Evolutionary conservation across 176 grass and related monocot genomes (phyloP), one percentile per base, ranked within the genome.

Genomic region (Dendrocalamus sinicus): DNA sequence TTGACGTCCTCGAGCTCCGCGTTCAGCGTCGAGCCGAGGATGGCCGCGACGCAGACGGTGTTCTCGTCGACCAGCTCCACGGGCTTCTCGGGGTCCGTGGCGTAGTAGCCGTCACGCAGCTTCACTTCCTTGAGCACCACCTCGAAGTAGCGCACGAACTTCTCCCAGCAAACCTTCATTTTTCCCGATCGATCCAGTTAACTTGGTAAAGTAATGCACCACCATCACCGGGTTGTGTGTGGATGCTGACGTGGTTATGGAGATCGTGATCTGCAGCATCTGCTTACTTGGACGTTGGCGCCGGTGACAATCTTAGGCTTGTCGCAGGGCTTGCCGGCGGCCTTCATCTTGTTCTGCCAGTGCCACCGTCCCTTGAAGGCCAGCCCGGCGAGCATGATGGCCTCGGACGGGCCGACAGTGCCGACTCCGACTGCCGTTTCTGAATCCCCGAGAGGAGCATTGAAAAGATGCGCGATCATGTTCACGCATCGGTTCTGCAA

Each of bases 51-150:
- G 5, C 95, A 97, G 83, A 97, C 93, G 70, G 95, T 97, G 92
- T 97, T 94, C 84, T 94, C 95, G 80, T 97, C 95, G 11, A 97
- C 95, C 86, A 97, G 23, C 20, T 97, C 84, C 4, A 97, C 95
- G 9, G 95, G 90, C 86, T 94, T 97, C 15, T 40, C n/a, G 0
- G 95, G 95, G 86, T 93, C 92, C 92, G 94, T 93, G 20, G 94
- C 92, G 23, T 91, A 97, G 86, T 94, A 97, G 15, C 81, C 95
- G 0, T 94, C 95, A 0, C 76, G 77, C 86, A 97, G 80, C 86
- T 97, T 94, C 84, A 94, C 95, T 65, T 97, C 95, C 81, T 94
- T 97, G 3, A 97, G 92, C 84, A 94, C 95, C 24, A 97, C 95
- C 86, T 97, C 95, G 77, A 97, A 97, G 91, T 94, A 97, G 12